These are phyloP conservation scores for Hamiltosporidium tvaerminnensis DNA, from an alignment of 371 early-diverging fungal genomes.

Conservation along the genomic window DNA sequence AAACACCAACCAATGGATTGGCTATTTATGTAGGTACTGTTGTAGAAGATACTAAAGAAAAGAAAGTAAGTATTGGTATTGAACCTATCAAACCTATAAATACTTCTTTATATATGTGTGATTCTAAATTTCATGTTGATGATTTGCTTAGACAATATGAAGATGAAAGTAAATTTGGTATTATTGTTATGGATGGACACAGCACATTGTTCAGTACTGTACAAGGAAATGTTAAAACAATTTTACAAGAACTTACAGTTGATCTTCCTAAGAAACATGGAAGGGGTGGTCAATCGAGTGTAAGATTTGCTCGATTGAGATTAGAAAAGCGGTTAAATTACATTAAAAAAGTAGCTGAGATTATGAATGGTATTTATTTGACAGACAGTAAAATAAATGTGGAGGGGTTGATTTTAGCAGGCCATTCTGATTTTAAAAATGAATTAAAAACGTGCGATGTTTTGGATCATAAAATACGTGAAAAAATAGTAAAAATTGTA, in stretches of 20 bases:
- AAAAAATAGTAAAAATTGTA: slow-evolving; percentile 74
- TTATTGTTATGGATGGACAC: slow-evolving; percentile 98
- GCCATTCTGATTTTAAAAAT: slow-evolving; percentile 93
- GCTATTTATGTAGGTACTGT: slow-evolving; percentile 86
- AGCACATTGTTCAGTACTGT: slow-evolving; percentile 88
- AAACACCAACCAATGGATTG: slow-evolving; percentile 72
- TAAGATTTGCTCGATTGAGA: slow-evolving; percentile 94
- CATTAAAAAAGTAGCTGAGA: slow-evolving; percentile 89
- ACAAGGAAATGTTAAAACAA: slow-evolving; percentile 80
- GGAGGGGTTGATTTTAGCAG: slow-evolving; percentile 79
- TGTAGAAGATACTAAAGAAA: slow-evolving; percentile 92
- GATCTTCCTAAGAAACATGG: slow-evolving; percentile 98
- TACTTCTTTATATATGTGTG: slow-evolving; percentile 93
- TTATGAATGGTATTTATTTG: slow-evolving; percentile 73
- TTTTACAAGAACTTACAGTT: slow-evolving; percentile 78
- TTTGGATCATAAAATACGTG: slow-evolving; percentile 72
- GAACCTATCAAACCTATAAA: slow-evolving; percentile 98
- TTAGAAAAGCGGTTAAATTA: slow-evolving; percentile 96
- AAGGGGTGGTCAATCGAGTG: slow-evolving; percentile 98
- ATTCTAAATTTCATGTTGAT: slow-evolving; percentile 98
- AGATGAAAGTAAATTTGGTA: slow-evolving; percentile 85
- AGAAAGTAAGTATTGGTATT: slow-evolving; percentile 91
- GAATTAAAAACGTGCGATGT: slow-evolving; percentile 76
- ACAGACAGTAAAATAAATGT: slow-evolving; percentile 77
- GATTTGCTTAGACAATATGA: slow-evolving; percentile 70